These are phyloP conservation scores for Mortierella sp. DNA, from an alignment of 371 early-diverging fungal species.

Conservation along the genomic window DNA sequence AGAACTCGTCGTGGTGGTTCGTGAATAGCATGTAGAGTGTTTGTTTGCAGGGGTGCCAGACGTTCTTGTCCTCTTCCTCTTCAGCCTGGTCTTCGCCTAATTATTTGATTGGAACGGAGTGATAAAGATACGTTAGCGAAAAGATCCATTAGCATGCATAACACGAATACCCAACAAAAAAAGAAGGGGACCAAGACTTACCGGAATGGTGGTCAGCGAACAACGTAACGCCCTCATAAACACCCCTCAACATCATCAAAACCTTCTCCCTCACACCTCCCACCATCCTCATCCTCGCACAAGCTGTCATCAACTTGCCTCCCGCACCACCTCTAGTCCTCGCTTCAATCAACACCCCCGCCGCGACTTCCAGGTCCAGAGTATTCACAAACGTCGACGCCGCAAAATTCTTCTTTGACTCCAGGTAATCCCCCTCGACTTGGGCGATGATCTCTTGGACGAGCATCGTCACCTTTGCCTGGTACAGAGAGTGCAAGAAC, in stretches of 20 bases:
- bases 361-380: slow-evolving; percentile 41
- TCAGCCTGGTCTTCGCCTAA: not conserved
- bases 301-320: slow-evolving; percentile 36
- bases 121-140: not conserved
- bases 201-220: slow-evolving; percentile 25
- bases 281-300: slow-evolving; percentile 30
- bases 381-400: slow-evolving; percentile 36
- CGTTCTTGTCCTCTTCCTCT: not conserved
- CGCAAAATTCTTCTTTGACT: slow-evolving; percentile 23
- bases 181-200: not conserved
- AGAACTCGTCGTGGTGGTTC: slow-evolving; percentile 37
- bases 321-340: slow-evolving; percentile 35
- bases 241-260: slow-evolving; percentile 54
- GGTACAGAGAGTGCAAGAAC: slow-evolving; percentile 31
- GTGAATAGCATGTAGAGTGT: slow-evolving; percentile 40
- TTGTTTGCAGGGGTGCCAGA: slow-evolving; percentile 32
- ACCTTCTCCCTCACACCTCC: slow-evolving; percentile 44
- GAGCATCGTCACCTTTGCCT: slow-evolving; percentile 37
- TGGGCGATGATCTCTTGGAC: slow-evolving; percentile 27
- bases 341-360: slow-evolving; percentile 48
- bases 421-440: slow-evolving; percentile 27
- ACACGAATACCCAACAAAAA: not conserved
- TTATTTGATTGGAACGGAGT: not conserved
- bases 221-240: slow-evolving; percentile 39
- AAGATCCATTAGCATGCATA: not conserved